A percentile compares a stretch with the other conserved stretches of the same genome.
These are phyloP conservation scores for Cercospora sp. DNA, from an alignment of 2,329 filamentous ascomycete genomes.

Conservation along the genomic window DNA sequence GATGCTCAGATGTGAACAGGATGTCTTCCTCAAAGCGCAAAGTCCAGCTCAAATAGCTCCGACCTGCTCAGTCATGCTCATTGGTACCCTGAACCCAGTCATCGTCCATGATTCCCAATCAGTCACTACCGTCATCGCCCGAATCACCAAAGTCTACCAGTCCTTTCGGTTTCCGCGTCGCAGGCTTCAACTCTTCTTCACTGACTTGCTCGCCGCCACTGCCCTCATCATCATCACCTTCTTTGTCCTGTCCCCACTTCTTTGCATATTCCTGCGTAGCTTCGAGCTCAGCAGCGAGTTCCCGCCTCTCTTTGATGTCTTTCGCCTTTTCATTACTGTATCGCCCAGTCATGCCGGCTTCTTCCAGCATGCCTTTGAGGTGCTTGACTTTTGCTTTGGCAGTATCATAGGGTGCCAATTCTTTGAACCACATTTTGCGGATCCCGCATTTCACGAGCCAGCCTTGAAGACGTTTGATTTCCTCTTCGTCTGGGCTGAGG, in stretches of 20 bases:
- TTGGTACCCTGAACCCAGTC: background rate
- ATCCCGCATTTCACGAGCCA: constrained; percentile 89
- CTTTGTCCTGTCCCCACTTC: constrained; percentile 64
- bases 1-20: background rate
- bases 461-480: constrained; percentile 84
- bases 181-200: constrained; percentile 21
- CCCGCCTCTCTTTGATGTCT: constrained; percentile 82
- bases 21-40: background rate
- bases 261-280: constrained; percentile 79
- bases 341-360: constrained; percentile 83
- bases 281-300: constrained; percentile 80
- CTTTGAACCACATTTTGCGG: constrained; percentile 85
- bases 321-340: constrained; percentile 82
- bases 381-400: constrained; percentile 78
- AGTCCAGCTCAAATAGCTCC: background rate
- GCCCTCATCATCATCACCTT: constrained; percentile 20
- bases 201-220: constrained; percentile 13
- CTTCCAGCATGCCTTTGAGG: constrained; percentile 73
- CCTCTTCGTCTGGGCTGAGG: constrained; percentile 65
- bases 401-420: constrained; percentile 75
- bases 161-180: constrained; percentile 34
- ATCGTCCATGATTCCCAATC: background rate
- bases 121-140: constrained; percentile 37
- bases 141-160: constrained; percentile 42
- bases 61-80: background rate